Conservation (phyloP, 306 rosid genomes). For the Boehmeria nivea region DNA sequence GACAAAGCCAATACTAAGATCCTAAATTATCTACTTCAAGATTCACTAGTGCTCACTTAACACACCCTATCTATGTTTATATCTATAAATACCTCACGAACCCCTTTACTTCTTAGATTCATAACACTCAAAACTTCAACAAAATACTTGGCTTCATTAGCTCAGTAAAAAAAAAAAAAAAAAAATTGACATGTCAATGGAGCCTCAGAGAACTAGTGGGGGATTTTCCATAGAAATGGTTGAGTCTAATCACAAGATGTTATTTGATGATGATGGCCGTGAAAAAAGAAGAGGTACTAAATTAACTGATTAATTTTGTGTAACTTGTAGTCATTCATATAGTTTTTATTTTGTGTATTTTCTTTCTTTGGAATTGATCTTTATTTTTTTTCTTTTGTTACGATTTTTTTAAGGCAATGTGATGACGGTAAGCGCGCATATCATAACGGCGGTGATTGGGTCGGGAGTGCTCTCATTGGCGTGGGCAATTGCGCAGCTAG, state of each 20-base stretch:
- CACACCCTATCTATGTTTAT: not conserved
- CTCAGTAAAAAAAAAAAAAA: not conserved
- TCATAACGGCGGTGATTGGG: slow-evolving; percentile 78
- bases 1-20: not conserved
- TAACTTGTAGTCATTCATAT: not conserved
- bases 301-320: too few species aligned
- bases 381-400: too few species aligned
- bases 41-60: not conserved
- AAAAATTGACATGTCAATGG: not conserved
- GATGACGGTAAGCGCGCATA: slow-evolving; percentile 70
- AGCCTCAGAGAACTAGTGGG: not conserved
- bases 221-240: slow-evolving; percentile 1
- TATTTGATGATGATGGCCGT: slow-evolving; percentile 62
- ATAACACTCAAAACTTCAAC: not conserved
- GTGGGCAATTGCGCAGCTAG: slow-evolving; percentile 78
- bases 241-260: not conserved
- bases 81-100: not conserved
- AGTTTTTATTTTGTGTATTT: not conserved
- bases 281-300: slow-evolving; percentile 50
- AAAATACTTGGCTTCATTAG: not conserved
- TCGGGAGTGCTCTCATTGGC: slow-evolving; percentile 77
- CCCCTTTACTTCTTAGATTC: not conserved
- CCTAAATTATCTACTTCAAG: not conserved
- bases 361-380: not conserved
- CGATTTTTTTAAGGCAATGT: slow-evolving; percentile 32